Conservation (phyloP, 768 basidiomycete species). For the Chalciporus piperatus region DNA sequence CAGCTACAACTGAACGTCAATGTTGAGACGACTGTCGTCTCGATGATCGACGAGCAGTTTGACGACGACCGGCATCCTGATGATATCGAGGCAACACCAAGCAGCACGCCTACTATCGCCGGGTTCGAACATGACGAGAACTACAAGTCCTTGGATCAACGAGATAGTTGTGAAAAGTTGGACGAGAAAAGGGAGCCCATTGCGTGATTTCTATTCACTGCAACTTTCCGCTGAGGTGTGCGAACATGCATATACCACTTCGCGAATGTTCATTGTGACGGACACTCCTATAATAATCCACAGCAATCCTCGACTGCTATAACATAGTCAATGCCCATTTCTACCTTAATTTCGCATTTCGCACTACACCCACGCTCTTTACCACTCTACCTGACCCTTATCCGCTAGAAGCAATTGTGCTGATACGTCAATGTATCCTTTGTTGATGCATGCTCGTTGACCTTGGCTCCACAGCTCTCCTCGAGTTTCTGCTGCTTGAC, state of each 20-base stretch:
- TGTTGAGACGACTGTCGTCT: conserved; percentile 33
- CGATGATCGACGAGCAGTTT: conserved; percentile 26
- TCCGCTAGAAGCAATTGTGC: too few species aligned
- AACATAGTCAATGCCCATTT: conserved; percentile 5
- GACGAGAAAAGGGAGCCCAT: conserved; percentile 15
- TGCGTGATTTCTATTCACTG: conserved; percentile 5
- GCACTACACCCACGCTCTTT: not conserved
- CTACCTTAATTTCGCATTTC: not conserved
- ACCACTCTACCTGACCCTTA: too few species aligned
- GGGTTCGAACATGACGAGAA: conserved; percentile 13
- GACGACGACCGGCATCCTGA: conserved; percentile 14
- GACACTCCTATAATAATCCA: not conserved
- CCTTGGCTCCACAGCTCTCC: too few species aligned
- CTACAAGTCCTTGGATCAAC: conserved; percentile 11
- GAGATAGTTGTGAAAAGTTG: conserved; percentile 14
- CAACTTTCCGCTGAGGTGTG: not conserved
- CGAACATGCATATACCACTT: conserved; percentile 2
- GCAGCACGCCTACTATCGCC: conserved; percentile 2
- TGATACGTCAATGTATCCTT: too few species aligned
- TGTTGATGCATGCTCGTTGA: too few species aligned
- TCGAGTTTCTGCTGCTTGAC: too few species aligned
- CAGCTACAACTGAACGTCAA: conserved; percentile 30
- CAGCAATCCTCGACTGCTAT: conserved; percentile 2
- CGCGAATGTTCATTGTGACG: not conserved
- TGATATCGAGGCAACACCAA: conserved; percentile 20